Base-by-base conservation (phyloP, 805 yeast genomes). In the Hanseniaspora clermontiae region DNA sequence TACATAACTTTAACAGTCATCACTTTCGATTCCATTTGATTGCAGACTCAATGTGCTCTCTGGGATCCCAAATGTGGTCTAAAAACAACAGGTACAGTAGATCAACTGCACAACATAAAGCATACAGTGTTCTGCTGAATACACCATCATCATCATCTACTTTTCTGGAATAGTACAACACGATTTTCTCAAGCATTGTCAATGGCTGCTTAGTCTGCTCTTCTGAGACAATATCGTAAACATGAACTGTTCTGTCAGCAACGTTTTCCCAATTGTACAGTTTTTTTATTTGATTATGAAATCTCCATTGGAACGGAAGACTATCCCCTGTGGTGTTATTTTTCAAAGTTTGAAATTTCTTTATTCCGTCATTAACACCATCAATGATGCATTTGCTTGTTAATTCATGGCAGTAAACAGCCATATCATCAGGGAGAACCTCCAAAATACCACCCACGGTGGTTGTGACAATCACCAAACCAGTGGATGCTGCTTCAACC, bases 391-490 rank as follows among this genome's bases (percentile, higher is more conserved):
- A 82, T 58, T 86, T 87, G 52, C 87, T 96, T 3, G 91, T 86
- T 0, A 70, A 67, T 0, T 97, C 95, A 15, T 82, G 77, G 0
- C 97, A 90, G 68, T 86, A 93, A 1, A 84, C 84, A 0, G 95
- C 89, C 97, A 93, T 93, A 63, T 89, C 86, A 27, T 77, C 76
- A 0, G 98, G 99, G 40, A 93, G 70, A 4, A 93, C 97, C 65
- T 93, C 99, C 0, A 97, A 97, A 42, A 93, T 90, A 5, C 98
- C 99, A 12, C 99, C 99, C 0, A 93, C 98, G 58, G 82, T 81
- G 0, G 99, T 93, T 0, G 97, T 89, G 0, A 93, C 98, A 1
- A 93, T 96, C 19, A 87, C 74, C 39, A 93, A 68, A 0, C 97
- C 97, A 72, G 97, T 93, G 0, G 95, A 84, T 0, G 97, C 98